Evolutionary conservation across 106 monocot species (phyloP).

Genomic region (Gastrodia elata): DNA sequence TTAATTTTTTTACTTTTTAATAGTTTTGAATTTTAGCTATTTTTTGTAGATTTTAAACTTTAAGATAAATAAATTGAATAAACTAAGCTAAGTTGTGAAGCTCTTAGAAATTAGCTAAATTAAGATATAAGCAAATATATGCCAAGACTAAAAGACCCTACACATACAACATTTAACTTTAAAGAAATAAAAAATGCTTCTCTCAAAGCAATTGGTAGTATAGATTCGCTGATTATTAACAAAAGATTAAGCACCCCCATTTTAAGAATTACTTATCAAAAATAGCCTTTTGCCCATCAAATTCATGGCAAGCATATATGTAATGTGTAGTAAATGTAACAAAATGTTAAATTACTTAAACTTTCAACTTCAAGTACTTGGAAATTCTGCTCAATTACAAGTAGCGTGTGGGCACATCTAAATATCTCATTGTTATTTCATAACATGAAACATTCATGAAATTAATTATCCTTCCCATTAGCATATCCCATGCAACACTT

Average conservation of each 20-base stretch:
- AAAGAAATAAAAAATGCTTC: background rate
- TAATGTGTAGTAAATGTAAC: background rate
- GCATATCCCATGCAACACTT: too few relatives aligned
- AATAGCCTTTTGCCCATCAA: background rate
- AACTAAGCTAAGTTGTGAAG: too few relatives aligned
- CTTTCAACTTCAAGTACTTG: background rate
- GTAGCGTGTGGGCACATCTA: too few relatives aligned
- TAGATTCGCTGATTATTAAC: too few relatives aligned
- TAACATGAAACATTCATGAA: too few relatives aligned
- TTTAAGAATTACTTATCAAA: background rate
- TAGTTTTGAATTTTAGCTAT: too few relatives aligned
- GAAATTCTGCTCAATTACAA: background rate
- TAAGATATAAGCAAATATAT: background rate
- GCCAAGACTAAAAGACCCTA: background rate
- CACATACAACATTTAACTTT: background rate
- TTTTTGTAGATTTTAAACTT: too few relatives aligned
- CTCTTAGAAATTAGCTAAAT: too few relatives aligned
- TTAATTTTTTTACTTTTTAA: too few relatives aligned
- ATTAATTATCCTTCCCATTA: too few relatives aligned
- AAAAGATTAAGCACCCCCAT: background rate
- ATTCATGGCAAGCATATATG: background rate
- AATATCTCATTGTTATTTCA: too few relatives aligned
- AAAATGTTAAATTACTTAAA: background rate
- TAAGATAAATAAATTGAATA: too few relatives aligned
- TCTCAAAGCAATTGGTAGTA: background rate